A percentile compares a stretch with the other conserved stretches of the same genome.
Evolutionary conservation across 352 stramenopile genomes (phyloP).

Genomic region (Phytophthora constricta): DNA sequence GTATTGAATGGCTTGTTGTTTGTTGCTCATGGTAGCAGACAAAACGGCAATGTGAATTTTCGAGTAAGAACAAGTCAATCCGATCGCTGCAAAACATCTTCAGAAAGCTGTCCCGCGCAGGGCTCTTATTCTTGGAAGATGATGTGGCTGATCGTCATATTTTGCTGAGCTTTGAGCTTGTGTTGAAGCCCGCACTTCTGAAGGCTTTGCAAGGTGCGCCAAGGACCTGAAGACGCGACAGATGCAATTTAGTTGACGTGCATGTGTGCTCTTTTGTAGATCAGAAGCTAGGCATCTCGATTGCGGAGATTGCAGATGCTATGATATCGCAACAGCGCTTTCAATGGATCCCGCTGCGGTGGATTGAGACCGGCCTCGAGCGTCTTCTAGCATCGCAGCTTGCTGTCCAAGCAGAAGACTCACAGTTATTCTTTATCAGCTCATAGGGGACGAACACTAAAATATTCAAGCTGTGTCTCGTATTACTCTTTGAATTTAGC

Average conservation of each 20-base stretch:
- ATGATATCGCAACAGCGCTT: slow-evolving; percentile 57
- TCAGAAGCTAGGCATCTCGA: slow-evolving; percentile 35
- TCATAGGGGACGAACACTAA: slow-evolving; percentile 1
- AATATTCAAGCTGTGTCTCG: no score
- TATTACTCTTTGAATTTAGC: no score
- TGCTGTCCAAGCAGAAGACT: slow-evolving; percentile 42
- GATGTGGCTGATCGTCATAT: slow-evolving; percentile 54
- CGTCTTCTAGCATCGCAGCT: slow-evolving; percentile 34
- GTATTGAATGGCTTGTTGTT: background rate
- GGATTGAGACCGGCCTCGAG: slow-evolving; percentile 54
- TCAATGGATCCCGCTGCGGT: slow-evolving; percentile 53
- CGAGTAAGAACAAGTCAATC: slow-evolving; percentile 27
- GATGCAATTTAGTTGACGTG: slow-evolving; percentile 8
- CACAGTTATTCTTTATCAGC: slow-evolving; percentile 47
- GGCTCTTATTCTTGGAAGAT: slow-evolving; percentile 70
- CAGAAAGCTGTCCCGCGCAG: slow-evolving; percentile 42
- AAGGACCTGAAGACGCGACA: background rate
- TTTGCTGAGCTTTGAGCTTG: slow-evolving; percentile 58
- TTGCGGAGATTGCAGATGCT: slow-evolving; percentile 57
- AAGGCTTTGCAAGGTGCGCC: slow-evolving; percentile 44
- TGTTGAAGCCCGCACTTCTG: slow-evolving; percentile 53
- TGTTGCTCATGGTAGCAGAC: slow-evolving; percentile 5
- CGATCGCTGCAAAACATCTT: slow-evolving; percentile 53
- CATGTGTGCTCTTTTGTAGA: slow-evolving; percentile 23
- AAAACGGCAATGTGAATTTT: slow-evolving; percentile 1